Percentiles rank a stretch among this genome's conserved stretches.
Evolutionary conservation across 768 basidiomycete genomes (phyloP).

Genomic region (Lactarius indigo): DNA sequence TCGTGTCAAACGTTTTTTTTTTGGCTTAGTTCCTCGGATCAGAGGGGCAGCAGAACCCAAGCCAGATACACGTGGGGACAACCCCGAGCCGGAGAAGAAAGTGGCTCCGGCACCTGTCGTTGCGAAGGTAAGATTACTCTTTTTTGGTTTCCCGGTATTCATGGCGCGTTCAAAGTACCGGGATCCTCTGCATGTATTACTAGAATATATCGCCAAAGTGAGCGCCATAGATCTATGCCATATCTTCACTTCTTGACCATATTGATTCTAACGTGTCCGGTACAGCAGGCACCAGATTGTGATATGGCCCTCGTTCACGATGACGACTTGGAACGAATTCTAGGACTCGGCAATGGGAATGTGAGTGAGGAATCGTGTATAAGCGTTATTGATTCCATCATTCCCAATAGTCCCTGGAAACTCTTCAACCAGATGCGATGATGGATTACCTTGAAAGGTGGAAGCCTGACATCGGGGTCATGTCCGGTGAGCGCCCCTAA

Average conservation of each 20-base stretch:
- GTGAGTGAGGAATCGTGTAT: background rate
- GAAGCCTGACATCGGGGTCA: background rate
- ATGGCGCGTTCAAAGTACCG: background rate
- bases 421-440: background rate
- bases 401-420: background rate
- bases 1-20: background rate
- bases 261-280: too few species aligned
- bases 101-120: background rate
- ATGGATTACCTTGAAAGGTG: background rate
- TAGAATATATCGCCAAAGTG: background rate
- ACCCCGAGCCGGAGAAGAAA: too few species aligned
- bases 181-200: background rate
- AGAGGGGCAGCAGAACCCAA: too few species aligned
- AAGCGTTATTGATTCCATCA: background rate
- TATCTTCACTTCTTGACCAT: too few species aligned
- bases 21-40: background rate
- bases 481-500: background rate
- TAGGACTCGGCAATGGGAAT: background rate
- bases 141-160: accelerated
- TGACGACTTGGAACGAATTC: background rate
- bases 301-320: background rate
- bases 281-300: too few species aligned
- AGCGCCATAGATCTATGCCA: too few species aligned
- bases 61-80: too few species aligned
- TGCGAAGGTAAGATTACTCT: background rate